Evolutionary conservation across 345 rosid genomes (phyloP), one percentile per base, ranked within the genome.

Genomic region (Theobroma cacao): DNA sequence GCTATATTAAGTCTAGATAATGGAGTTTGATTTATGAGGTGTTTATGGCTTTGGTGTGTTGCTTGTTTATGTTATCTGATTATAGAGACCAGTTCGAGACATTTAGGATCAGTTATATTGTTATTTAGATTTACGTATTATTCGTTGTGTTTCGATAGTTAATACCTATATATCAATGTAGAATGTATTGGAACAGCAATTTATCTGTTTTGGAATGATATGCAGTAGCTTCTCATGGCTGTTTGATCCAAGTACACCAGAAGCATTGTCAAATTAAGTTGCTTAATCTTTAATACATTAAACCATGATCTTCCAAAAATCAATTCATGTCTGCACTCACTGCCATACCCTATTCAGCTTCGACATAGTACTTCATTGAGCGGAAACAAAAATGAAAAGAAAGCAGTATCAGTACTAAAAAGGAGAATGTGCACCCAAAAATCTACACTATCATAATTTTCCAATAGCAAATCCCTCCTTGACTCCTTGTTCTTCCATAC

Each of bases 1-100:
- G 48, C 67, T 77, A 63, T 62, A 48, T 43, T 81, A 41, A 84
- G 11, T 68, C 68, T n/a, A n/a, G n/a, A n/a, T n/a, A n/a, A n/a
- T n/a, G n/a, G n/a, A n/a, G 34, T 62, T 10, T 62, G 67, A 22
- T 26, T 9, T 30, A 62, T 30, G 30, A 59, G 28, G 28, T 26
- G 18, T 9, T 62, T 31, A 26, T 14, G n/a, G 56, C 6, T 20
- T 1, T 9, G 75, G 38, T 26, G 36, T 45, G 75, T 28, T 69
- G 36, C 13, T 13, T 15, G 13, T 26, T 70, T 12, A 48, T 70
- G n/a, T 30, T 17, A 31, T 33, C 5, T 12, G 36, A 28, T 33
- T 5, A 6, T 11, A 41, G n/a, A n/a, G n/a, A n/a, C n/a, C 10
- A 11, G 40, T 62, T 15, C 3, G 38, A 15, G 20, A 30, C 38